Base-by-base conservation (phyloP, 2,329 filamentous ascomycete genomes). In the Bipolaris oryzae region DNA sequence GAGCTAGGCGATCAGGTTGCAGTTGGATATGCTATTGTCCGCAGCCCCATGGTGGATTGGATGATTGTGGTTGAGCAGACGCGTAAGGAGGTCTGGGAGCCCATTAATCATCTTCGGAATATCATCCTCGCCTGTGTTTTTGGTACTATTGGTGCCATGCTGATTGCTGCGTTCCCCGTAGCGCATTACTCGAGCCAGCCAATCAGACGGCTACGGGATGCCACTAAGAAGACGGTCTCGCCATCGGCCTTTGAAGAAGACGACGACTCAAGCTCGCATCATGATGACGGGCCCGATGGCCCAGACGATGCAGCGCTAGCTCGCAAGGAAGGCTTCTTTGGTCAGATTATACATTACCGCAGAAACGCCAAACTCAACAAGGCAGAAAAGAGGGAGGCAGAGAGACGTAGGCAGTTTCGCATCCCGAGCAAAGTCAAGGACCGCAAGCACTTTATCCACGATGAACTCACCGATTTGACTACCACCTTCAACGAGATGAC, bases 401-500 rank as follows among this genome's bases (percentile, higher is more conserved):
- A 72, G 54, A 69, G 74, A 23, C 72, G 83, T 37, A 82, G 82
- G 47, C 82, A 84, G 31, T 96, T 96, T 76, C 91, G 91, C 62
- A 96, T 97, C 38, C 93, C 93, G 0, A 87, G 86, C 13, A 92
- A 91, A 72, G 93, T 97, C 9, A 86, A 86, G 52, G 88, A 92
- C 54, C 82, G 86, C 20, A 90, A 87, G 61, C 89, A 93, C 68
- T 81, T 87, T 35, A 81, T 97, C 50, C 90, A 90, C 1, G 93
- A 97, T 72, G 93, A 97, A 71, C 76, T 88, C 21, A 96, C 92
- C 0, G 92, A 96, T 71, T 81, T 96, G 13, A 95, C 90, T 0
- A 81, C 80, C 37, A 96, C 91, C 0, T 97, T 96, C 79, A 97
- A 96, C 71, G 90, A 93, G 68, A 97, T 96, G 93, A 91, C 89